Conservation (phyloP, 2,329 filamentous ascomycete genomes). For the Neobulgaria alba region DNA sequence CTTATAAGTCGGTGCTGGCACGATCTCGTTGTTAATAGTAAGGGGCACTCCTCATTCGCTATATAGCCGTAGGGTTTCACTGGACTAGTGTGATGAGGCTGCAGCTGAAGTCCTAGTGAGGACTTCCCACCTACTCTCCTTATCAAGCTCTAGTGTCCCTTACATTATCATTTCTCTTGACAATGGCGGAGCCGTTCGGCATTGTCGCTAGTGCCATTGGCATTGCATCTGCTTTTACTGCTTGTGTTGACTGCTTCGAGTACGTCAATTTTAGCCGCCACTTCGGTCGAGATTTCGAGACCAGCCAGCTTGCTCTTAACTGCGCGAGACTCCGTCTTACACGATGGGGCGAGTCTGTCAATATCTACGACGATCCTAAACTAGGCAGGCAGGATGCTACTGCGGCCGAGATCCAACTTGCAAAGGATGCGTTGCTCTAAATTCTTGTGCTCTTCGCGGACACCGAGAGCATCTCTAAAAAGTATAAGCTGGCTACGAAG, state of each 20-base stretch:
- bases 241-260: conserved; percentile 33
- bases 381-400: conserved; percentile 10
- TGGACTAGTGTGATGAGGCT: too few relatives aligned
- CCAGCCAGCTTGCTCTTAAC: conserved; percentile 29
- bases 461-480: conserved; percentile 14
- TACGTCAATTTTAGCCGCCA: conserved; percentile 33
- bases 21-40: too few relatives aligned
- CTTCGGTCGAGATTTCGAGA: conserved; percentile 30
- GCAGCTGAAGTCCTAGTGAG: too few relatives aligned
- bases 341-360: conserved; percentile 30
- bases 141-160: too few relatives aligned
- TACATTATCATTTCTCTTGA: conserved; percentile 1
- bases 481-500: conserved; percentile 12
- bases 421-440: conserved; percentile 12
- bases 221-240: conserved; percentile 31
- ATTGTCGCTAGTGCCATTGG: conserved; percentile 28
- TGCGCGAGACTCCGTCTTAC: conserved; percentile 27
- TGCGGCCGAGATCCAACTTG: conserved; percentile 10
- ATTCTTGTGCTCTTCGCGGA: conserved; percentile 18
- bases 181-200: conserved; percentile 11
- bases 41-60: too few relatives aligned
- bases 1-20: too few relatives aligned
- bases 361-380: conserved; percentile 24
- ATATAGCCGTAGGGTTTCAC: too few relatives aligned
- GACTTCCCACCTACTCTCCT: too few relatives aligned